Base-by-base conservation (phyloP, 2,329 filamentous ascomycete genomes). In the Alternaria burnsii region DNA sequence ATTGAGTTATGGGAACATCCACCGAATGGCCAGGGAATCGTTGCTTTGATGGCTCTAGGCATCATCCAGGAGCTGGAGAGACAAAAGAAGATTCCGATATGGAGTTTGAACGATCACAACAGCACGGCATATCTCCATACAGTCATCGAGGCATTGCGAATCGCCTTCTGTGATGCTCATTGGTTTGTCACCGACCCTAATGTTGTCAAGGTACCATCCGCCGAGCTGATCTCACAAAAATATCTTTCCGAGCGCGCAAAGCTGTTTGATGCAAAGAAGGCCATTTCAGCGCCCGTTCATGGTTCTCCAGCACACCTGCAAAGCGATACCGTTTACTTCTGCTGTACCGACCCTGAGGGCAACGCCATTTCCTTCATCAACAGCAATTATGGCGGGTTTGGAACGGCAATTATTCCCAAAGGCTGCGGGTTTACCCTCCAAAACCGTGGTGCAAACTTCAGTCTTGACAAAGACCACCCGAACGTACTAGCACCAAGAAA, bases 351-450 rank as follows among this genome's bases (percentile, higher is more conserved):
- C 80, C 79, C 83, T 1, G 82, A 88, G 32, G 95, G 95, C 55
- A 98, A 98, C 79, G 94, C 91, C 34, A 94, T 95, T 54, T 95
- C 91, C 22, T 97, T 98, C 81, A 98, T 98, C 82, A 98, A 97
- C 85, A 94, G 90, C 79, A 96, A 94, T 83, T 98, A 94, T 80
- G 89, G 86, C 56, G 93, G 92, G 0, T 94, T 98, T 78, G 95
- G 95, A 53, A 95, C 93, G 0, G 85, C 83, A 67, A 97, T 98
- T 74, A 88, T 99, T 52, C 94, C 95, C 20, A 81, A 84, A 42
- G 92, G 90, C 7, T 97, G 93, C 76, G 94, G 94, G 8, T 98
- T 98, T 81, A 94, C 92, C 1, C 86, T 99, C 20, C 95, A 99
- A 77, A 97, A 97, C 82, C 92, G 95, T 3, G 95, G 92, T 8